These are phyloP conservation scores for Medicago lupulina DNA, from an alignment of 306 rosid genomes.

Conservation along the genomic window DNA sequence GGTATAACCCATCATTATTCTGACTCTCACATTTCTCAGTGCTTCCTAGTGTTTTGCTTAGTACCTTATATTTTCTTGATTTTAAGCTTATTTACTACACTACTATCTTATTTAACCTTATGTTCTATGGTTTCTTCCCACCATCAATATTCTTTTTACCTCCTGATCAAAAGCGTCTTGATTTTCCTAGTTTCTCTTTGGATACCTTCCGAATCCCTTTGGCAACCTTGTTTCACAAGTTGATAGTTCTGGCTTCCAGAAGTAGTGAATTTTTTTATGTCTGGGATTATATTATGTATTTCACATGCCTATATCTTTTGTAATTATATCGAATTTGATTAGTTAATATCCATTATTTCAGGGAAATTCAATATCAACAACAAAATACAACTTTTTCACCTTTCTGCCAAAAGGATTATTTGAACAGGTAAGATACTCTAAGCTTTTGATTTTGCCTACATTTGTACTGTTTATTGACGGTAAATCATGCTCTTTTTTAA, in stretches of 20 bases:
- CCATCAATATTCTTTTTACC: constrained; percentile 9
- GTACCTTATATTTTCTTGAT: not conserved
- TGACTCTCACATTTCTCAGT: not conserved
- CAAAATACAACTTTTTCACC: constrained; percentile 84
- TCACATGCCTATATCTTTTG: constrained; percentile 41
- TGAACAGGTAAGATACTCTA: constrained; percentile 79
- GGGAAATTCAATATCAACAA: constrained; percentile 96
- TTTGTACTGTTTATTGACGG: constrained; percentile 32
- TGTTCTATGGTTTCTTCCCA: constrained; percentile 9
- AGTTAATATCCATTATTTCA: constrained; percentile 51
- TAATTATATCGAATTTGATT: constrained; percentile 35
- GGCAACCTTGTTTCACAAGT: not conserved
- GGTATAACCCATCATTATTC: not conserved
- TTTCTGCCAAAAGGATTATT: constrained; percentile 92
- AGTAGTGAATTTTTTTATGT: constrained; percentile 5
- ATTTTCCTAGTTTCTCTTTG: not conserved
- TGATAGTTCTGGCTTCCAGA: constrained; percentile 9
- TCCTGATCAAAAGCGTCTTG: not conserved
- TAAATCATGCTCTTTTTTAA: constrained; percentile 22
- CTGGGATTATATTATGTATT: constrained; percentile 37
- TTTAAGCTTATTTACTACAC: not conserved
- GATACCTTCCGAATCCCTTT: not conserved
- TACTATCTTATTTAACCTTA: not conserved
- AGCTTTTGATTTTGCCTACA: constrained; percentile 38
- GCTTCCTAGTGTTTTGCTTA: not conserved